These are phyloP conservation scores for Coemansia reversa DNA, from an alignment of 192 early-diverging fungal genomes.

Conservation along the genomic window DNA sequence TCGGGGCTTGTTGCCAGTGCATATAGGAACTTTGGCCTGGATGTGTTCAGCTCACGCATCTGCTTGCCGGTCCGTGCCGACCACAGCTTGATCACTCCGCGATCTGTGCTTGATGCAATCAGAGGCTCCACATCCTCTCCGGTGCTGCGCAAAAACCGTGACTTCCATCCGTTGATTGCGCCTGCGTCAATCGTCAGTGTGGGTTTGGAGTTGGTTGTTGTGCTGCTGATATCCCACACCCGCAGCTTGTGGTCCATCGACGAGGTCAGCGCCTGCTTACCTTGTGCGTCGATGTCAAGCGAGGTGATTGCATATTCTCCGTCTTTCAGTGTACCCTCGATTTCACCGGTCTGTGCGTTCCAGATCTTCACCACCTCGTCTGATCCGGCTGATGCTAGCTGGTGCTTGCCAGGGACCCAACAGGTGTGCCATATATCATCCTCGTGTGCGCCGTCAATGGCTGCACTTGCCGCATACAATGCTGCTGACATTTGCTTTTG, in stretches of 20 bases:
- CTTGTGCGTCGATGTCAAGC: constrained; percentile 40
- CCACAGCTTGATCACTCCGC: constrained; percentile 45
- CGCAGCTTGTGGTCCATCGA: constrained; percentile 53
- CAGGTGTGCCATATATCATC: constrained; percentile 49
- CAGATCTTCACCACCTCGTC: constrained; percentile 48
- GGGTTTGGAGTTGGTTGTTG: constrained; percentile 5
- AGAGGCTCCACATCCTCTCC: constrained; percentile 7
- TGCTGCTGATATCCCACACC: constrained; percentile 32
- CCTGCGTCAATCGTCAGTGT: constrained; percentile 31
- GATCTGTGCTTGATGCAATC: constrained; percentile 40
- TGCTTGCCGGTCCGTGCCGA: constrained; percentile 17
- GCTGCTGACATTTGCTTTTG: constrained; percentile 33
- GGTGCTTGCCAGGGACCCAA: constrained; percentile 47
- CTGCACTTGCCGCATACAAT: constrained; percentile 30
- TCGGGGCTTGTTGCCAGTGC: constrained; percentile 46
- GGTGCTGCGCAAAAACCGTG: constrained; percentile 30
- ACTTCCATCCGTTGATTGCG: constrained; percentile 44
- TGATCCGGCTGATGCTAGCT: constrained; percentile 39
- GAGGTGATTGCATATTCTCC: constrained; percentile 50
- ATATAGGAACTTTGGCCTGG: constrained; percentile 43
- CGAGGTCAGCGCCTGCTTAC: constrained; percentile 40
- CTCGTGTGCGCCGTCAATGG: constrained; percentile 43
- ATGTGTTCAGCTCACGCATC: constrained; percentile 47
- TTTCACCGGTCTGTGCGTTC: constrained; percentile 44
- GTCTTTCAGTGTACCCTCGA: constrained; percentile 20